Evolutionary conservation across 345 rosid genomes (phyloP), one percentile per base, ranked within the genome.

Genomic region (Noccaea bulbosa): DNA sequence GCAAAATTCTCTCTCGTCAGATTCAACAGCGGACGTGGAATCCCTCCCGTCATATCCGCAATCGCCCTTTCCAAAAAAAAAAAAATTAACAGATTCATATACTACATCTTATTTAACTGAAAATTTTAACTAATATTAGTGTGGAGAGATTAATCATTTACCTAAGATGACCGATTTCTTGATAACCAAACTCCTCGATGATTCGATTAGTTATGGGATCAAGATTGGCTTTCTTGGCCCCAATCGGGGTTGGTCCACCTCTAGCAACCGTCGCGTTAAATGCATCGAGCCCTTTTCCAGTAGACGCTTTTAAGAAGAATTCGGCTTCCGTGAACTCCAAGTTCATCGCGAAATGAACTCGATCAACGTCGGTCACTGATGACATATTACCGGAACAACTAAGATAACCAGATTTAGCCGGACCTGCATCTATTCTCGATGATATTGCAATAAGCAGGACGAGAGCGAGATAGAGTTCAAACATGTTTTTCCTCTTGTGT

Each of bases 111-210:
- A 33, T n/a, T 33, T 41, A 35, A n/a, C 10, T 48, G 48, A 22
- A 48, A 0, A 4, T 38, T 59, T 40, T 2, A 47, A 37, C 17
- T 64, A 48, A 17, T 46, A 54, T 27, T 27, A 2, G 30, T 27
- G 5, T 34, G 12, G 17, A 34, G 12, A 4, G 58, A 49, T 14
- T 50, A 34, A 65, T 27, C 12, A 24, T 32, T 24, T 27, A 86
- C 97, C 92, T 83, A 15, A 89, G 63, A 58, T 91, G 93, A 8
- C 93, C 96, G 6, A 91, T 48, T 83, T 91, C 96, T 52, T 86
- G 81, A 48, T 81, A 87, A 67, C 65, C 88, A 44, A 92, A 87
- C 50, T 92, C 92, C 53, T 83, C 83, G 0, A 92, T 80, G 27
- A 85, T 79, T 3, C 48, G 74, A 11, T 14, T 52, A 16, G 80